Evolutionary conservation across 2,329 filamentous ascomycete species (phyloP), one percentile per base, ranked within the genome.

Genomic region (Fusarium albidum): DNA sequence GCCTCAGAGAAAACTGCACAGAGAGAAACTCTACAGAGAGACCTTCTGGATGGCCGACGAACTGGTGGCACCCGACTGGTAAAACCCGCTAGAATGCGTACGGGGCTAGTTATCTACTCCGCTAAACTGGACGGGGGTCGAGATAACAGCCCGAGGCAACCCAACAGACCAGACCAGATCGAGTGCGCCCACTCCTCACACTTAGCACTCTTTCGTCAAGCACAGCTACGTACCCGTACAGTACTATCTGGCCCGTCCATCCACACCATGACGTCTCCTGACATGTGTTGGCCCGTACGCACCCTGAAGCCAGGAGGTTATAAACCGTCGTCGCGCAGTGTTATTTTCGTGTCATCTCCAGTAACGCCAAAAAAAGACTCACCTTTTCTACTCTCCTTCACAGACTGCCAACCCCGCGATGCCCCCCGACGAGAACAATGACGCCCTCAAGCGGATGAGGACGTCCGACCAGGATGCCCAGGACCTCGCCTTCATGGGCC

Each of bases 401-500:
- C n/a, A 50, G 59, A 59, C 59, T 62, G 59, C 59, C 59, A 41
- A 62, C 59, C 59, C 59, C 51, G 62, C 44, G 55, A 68, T 68
- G 64, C 55, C 63, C 57, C 57, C 44, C 56, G 63, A 63, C 47
- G 65, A 68, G 55, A 61, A 58, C 18, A 62, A 56, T 49, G 52
- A 56, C 9, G 59, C 65, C 50, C 63, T 64, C 25, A 66, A 66
- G 57, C 53, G 52, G 43, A 17, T 46, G 15, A 57, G 64, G 41
- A 55, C 53, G 4, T 46, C 62, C 27, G 64, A 67, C 53, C 68
- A 71, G 42, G 75, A 78, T 64, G 73, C 71, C 11, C 66, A 66
- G 25, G 74, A 77, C 48, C 74, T 78, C 18, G 76, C 75, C 25
- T 68, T 68, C 31, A 64, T 78, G 12, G 76, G 75, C 55, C 76